Base-by-base conservation (phyloP, 1,284 basidiomycete genomes). In the Ganoderma multipileum region DNA sequence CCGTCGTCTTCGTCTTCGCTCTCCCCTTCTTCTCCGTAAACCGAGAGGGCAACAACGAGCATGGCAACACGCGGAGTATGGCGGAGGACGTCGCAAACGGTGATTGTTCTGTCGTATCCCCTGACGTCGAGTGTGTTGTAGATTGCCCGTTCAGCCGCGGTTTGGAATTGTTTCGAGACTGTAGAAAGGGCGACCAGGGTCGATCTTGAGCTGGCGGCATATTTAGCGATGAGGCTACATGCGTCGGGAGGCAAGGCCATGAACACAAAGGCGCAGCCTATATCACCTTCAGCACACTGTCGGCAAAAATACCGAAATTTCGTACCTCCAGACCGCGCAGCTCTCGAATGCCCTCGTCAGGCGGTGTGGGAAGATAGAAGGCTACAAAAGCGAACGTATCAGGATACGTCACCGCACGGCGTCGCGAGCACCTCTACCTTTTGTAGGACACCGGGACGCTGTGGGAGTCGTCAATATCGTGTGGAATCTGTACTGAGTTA, bases 221-320 rank as follows among this genome's bases (percentile, higher is more conserved):
- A 76, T 73, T 82, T 83, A 59, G 86, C 84, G 74, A 91, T 85
- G 72, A 83, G 83, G 77, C 82, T 83, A 80, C 86, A 88, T 63
- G 83, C 83, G 81, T 90, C 88, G 75, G 83, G 79, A 69, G 88
- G 85, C 70, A 88, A 76, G 75, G 86, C 85, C 89, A 89, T 90
- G 67, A 57, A 71, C 65, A 36, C 59, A 38, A 60, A 67, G 65
- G 59, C 14, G 30, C 16, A 3, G 23, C 66, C 67, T 71, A 28
- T n/a, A 2, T 20, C 18, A 18, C 30, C 12, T 9, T 72, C 16
- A 66, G 54, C 57, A 20, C 30, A 16, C 9, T 26, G n/a, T 14
- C 20, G 5, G 23, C 23, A 38, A 20, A n/a, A n/a, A 20, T 18
- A 57, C 23, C 12, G 8, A 2, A 5, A 2, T 1, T 3, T 9